phyloP scores from a whole-genome alignment of 1,139 yeast genomes.

The Pneumocystis canis region DNA sequence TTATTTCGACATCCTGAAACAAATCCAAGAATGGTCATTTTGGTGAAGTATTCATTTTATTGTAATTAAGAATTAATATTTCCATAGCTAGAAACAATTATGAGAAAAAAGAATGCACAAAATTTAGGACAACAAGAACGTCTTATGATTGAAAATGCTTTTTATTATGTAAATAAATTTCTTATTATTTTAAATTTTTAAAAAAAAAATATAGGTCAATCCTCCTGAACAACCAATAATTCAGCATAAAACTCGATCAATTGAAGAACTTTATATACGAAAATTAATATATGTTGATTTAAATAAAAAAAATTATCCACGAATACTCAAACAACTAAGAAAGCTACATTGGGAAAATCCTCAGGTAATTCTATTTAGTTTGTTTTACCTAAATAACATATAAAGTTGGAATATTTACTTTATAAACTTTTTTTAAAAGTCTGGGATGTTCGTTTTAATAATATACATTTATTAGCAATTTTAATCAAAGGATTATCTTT shows the following conservation, averaged over 20 bases:
- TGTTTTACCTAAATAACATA: not conserved
- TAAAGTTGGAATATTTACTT: conserved; percentile 23
- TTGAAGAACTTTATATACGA: conserved; percentile 24
- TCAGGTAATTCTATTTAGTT: conserved; percentile 22
- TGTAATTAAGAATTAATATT: not conserved
- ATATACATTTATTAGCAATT: conserved; percentile 37
- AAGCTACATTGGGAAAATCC: conserved; percentile 37
- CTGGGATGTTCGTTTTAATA: conserved; percentile 45
- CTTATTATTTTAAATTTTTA: not conserved
- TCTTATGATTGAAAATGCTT: conserved; percentile 45
- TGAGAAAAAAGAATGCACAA: conserved; percentile 36
- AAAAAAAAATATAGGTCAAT: conserved; percentile 19
- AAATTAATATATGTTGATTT: conserved; percentile 35
- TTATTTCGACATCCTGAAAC: conserved; percentile 50
- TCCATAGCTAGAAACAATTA: conserved; percentile 36
- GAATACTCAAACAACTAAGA: conserved; percentile 31
- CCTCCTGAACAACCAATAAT: conserved; percentile 36
- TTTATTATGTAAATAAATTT: conserved; percentile 31
- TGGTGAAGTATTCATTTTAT: conserved; percentile 18
- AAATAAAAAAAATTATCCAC: conserved; percentile 25
- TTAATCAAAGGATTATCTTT: conserved; percentile 31
- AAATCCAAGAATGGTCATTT: conserved; percentile 43
- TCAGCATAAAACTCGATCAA: conserved; percentile 20
- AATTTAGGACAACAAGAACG: conserved; percentile 42
- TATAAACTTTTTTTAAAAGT: conserved; percentile 46